Evolutionary conservation across 2,329 filamentous ascomycete genomes (phyloP), one percentile per base, ranked within the genome.

Genomic region (Gyromitra esculenta): DNA sequence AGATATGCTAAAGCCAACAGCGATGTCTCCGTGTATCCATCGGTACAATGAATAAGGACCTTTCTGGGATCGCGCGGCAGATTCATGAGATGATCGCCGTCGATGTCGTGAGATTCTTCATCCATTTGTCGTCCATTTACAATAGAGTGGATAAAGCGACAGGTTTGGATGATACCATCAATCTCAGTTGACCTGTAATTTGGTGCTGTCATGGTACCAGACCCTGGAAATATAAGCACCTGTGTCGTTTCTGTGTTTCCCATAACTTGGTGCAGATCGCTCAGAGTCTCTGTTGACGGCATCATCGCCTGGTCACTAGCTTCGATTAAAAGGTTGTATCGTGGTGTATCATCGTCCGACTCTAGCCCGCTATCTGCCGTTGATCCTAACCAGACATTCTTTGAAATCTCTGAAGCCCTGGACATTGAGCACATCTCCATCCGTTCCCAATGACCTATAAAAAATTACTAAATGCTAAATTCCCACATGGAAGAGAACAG

Each of bases 351-450:
- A 43, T 89, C 87, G 35, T 82, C 81, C 37, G 81, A 80, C 50
- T 81, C 83, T 52, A 80, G 82, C 77, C 77, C 81, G 76, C 73
- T 79, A 79, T 85, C 82, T 25, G 85, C 80, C 81, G 87, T 85
- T 0, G 87, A 85, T 0, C 96, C 96, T 76, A 97, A 86, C 88
- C 91, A 98, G 35, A 98, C 93, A 82, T 97, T 97, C 79, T 89
- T 87, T 68, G 92, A 90, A 78, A 98, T 97, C 83, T 97, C 92
- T 0, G 94, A 94, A 1, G 94, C 91, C 81, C 89, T 89, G 9
- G 95, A 94, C 95, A 98, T 97, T 75, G 88, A 88, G 83, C 92
- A 94, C 95, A 99, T 98, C 84, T 99, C 96, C 64, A 89, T 84
- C 73, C 94, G 88, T 83, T 99, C 96, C 85, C 93, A 93, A 80